Conservation (phyloP, 805 yeast species). For the Saccharomycopsis schoenii region DNA sequence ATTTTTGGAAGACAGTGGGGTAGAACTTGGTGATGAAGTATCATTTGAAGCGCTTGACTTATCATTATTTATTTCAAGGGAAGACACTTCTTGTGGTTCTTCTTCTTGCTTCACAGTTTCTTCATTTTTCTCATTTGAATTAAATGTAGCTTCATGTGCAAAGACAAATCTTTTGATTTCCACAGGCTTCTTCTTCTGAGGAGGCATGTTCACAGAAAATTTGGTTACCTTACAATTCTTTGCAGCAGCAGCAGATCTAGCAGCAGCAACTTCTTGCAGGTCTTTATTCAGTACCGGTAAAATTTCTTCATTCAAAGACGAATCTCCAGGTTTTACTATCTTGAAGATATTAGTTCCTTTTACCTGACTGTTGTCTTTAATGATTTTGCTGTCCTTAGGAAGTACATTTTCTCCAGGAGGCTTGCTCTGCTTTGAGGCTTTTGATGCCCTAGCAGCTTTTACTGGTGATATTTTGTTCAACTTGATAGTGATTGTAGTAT, state of each 20-base stretch:
- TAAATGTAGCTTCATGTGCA: background rate
- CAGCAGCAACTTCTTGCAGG: slow-evolving; percentile 9
- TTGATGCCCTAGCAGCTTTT: background rate
- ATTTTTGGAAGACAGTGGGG: background rate
- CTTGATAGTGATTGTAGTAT: background rate
- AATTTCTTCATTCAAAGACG: background rate
- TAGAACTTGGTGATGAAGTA: background rate
- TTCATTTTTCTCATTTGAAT: background rate
- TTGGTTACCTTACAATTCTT: background rate
- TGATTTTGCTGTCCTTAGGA: background rate
- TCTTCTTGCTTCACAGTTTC: background rate
- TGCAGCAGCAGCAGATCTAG: background rate
- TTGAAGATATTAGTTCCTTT: background rate
- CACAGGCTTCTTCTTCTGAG: slow-evolving; percentile 16
- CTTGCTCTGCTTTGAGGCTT: background rate
- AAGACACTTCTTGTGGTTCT: background rate
- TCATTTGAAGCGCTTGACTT: background rate
- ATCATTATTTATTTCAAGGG: background rate
- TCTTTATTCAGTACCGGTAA: background rate
- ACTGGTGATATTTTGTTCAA: background rate
- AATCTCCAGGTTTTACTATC: background rate
- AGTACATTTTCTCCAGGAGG: background rate
- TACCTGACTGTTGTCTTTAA: background rate
- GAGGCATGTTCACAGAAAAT: slow-evolving; percentile 5
- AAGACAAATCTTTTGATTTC: background rate